phyloP scores from a whole-genome alignment of 352 stramenopile genomes.

The Globisporangium ultimum region DNA sequence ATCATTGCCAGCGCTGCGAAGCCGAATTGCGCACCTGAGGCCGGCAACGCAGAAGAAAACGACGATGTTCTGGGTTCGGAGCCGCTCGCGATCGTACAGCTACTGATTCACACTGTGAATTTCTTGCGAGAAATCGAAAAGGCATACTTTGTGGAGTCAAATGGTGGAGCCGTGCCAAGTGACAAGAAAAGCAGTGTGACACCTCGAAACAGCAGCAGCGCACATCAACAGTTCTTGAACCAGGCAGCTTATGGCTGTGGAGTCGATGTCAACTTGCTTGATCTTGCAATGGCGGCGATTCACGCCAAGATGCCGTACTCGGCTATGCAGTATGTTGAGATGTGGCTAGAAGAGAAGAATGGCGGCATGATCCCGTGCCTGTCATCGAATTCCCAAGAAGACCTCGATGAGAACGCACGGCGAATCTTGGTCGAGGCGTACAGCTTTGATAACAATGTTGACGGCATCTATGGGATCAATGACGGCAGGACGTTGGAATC shows the following conservation, averaged over 20 bases:
- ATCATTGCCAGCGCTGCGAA: conserved; percentile 23
- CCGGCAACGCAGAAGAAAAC: background rate
- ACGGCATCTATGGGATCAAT: conserved; percentile 79
- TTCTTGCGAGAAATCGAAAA: conserved; percentile 82
- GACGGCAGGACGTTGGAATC: conserved; percentile 67
- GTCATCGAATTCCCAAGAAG: conserved; percentile 21
- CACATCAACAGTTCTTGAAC: conserved; percentile 17
- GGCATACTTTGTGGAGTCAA: conserved; percentile 61
- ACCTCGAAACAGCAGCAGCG: background rate
- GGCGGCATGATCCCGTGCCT: conserved; percentile 44
- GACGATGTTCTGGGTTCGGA: conserved; percentile 3
- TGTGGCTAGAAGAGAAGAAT: conserved; percentile 71
- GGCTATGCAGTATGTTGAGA: conserved; percentile 88
- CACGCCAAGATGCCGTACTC: conserved; percentile 84
- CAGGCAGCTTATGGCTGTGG: conserved; percentile 50
- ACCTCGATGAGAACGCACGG: conserved; percentile 32
- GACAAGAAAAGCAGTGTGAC: background rate
- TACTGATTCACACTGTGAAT: conserved; percentile 76
- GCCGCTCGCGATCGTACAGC: conserved; percentile 48
- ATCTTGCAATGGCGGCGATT: conserved; percentile 61
- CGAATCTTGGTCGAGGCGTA: conserved; percentile 67
- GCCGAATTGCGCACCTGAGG: background rate
- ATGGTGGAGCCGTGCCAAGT: conserved; percentile 27
- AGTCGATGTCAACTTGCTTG: conserved; percentile 57
- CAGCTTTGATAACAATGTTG: conserved; percentile 55